Conservation (phyloP, 805 yeast species). For the Yarrowia divulgata region DNA sequence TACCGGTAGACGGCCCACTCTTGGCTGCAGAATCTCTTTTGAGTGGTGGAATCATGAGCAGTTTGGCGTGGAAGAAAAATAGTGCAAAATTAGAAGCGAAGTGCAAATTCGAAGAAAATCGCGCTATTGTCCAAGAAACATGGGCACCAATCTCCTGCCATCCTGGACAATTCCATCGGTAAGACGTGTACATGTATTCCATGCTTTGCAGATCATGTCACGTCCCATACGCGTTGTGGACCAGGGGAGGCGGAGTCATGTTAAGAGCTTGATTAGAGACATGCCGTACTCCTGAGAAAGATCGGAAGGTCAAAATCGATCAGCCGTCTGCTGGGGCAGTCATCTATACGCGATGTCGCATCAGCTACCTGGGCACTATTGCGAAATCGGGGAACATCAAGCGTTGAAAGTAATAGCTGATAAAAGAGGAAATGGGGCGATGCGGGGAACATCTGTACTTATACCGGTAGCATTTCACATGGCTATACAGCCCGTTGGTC, state of each 20-base stretch:
- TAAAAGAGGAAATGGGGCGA: too few species aligned
- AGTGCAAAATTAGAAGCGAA: neutral
- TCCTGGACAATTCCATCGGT: neutral
- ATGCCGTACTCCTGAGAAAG: too few species aligned
- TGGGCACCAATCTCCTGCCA: neutral
- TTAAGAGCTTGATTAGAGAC: neutral
- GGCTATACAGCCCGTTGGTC: too few species aligned
- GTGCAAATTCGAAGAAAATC: neutral
- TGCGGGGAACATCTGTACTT: too few species aligned
- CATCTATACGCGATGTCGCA: too few species aligned
- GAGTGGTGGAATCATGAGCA: neutral
- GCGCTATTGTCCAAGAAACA: neutral
- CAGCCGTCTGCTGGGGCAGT: too few species aligned
- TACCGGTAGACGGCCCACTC: neutral
- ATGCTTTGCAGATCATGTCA: slow-evolving; percentile 11
- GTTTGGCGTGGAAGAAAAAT: neutral
- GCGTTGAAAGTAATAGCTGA: too few species aligned
- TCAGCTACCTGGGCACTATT: too few species aligned
- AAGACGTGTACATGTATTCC: neutral
- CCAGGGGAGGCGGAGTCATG: slow-evolving; percentile 7
- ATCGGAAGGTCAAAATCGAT: too few species aligned
- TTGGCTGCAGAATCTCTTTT: neutral
- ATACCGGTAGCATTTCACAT: too few species aligned
- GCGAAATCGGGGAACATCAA: too few species aligned
- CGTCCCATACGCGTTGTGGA: slow-evolving; percentile 7